These are phyloP conservation scores for Chlorella sp. DNA, from an alignment of 139 green algal species.

Conservation along the genomic window DNA sequence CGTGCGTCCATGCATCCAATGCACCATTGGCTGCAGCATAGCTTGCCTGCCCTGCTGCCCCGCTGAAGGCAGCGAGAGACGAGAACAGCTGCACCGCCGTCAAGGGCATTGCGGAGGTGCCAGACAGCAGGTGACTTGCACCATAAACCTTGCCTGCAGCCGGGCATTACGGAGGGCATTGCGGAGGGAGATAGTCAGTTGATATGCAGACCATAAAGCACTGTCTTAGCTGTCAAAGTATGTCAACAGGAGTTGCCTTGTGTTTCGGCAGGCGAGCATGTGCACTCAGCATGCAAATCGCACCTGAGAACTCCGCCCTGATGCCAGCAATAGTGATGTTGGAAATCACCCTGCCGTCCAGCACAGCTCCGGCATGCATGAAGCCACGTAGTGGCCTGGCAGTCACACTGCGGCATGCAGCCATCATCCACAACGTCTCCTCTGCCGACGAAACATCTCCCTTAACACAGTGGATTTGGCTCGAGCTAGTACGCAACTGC, in stretches of 20 bases:
- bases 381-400: slow-evolving; percentile 16
- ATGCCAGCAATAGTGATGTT: slow-evolving; percentile 37
- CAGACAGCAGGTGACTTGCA: slow-evolving; percentile 22
- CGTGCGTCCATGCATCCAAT: slow-evolving; percentile 43
- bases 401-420: background rate
- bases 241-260: background rate
- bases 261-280: too few species aligned
- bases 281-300: background rate
- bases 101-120: background rate
- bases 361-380: slow-evolving; percentile 48
- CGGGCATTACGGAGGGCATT: background rate
- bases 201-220: too few species aligned
- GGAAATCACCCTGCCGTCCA: slow-evolving; percentile 51
- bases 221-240: too few species aligned
- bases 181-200: too few species aligned
- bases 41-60: slow-evolving; percentile 51
- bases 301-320: slow-evolving; percentile 37
- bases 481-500: background rate
- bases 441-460: slow-evolving; percentile 34
- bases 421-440: slow-evolving; percentile 13
- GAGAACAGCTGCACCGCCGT: slow-evolving; percentile 57
- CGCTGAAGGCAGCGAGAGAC: slow-evolving; percentile 61
- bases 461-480: slow-evolving; percentile 8
- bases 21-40: slow-evolving; percentile 65
- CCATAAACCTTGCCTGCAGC: slow-evolving; percentile 51